phyloP scores from a whole-genome alignment of 2,329 filamentous ascomycete genomes.

The Cadophora gregata region DNA sequence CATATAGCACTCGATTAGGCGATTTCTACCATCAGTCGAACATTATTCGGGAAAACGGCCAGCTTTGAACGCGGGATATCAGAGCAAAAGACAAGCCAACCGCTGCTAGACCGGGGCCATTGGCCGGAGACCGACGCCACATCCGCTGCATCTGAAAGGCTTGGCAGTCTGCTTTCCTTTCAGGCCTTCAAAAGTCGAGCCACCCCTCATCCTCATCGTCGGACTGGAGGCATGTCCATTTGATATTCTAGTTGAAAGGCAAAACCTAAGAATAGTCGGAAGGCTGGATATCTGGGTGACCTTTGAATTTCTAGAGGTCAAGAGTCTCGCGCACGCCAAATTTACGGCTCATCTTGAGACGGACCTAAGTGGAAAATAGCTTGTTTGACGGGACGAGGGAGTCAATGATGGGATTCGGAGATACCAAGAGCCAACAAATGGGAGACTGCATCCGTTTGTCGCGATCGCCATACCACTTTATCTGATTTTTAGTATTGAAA shows the following conservation, averaged over 20 bases:
- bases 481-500: slow-evolving; percentile 5
- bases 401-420: slow-evolving; percentile 6
- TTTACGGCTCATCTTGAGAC: slow-evolving; percentile 4
- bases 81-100: not conserved
- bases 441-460: not conserved
- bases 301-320: not conserved
- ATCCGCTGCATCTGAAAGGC: not conserved
- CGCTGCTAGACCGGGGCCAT: not conserved
- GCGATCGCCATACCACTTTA: not conserved
- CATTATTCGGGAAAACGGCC: slow-evolving; percentile 5
- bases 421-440: not conserved
- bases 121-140: slow-evolving; percentile 7
- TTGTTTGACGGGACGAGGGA: slow-evolving; percentile 17
- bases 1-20: not conserved
- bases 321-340: not conserved
- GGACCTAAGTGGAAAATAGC: slow-evolving; percentile 19
- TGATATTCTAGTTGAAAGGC: not conserved
- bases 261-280: not conserved
- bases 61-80: not conserved
- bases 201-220: not conserved
- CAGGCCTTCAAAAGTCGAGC: not conserved
- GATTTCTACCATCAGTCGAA: not conserved
- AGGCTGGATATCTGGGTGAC: not conserved
- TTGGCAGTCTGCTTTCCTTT: not conserved
- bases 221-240: not conserved